Percentiles rank a stretch among this genome's conserved stretches.
phyloP scores from a whole-genome alignment of 805 yeast genomes.

The Schizosaccharomyces lindneri region DNA sequence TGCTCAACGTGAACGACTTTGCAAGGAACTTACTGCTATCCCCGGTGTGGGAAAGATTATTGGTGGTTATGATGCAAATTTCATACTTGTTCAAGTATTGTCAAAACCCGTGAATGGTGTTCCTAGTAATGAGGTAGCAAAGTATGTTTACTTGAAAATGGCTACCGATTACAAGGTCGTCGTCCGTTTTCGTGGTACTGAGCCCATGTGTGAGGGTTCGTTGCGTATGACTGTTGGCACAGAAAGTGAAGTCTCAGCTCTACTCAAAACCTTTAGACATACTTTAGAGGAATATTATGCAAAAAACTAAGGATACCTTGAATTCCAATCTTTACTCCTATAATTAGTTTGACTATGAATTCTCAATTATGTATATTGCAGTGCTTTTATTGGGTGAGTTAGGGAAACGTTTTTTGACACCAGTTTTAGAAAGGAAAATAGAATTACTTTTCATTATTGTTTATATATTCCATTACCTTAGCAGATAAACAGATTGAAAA shows the following conservation, averaged over 20 bases:
- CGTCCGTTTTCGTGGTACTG: slow-evolving; percentile 74
- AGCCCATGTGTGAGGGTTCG: slow-evolving; percentile 71
- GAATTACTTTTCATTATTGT: too few species aligned
- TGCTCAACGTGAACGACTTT: slow-evolving; percentile 29
- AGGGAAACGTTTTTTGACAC: too few species aligned
- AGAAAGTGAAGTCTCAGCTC: slow-evolving; percentile 34
- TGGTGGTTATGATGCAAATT: slow-evolving; percentile 77
- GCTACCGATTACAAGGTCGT: slow-evolving; percentile 60
- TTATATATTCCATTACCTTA: too few species aligned
- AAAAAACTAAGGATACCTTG: background rate
- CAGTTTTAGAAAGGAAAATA: too few species aligned
- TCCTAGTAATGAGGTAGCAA: slow-evolving; percentile 48
- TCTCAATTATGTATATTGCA: too few species aligned
- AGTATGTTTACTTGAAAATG: slow-evolving; percentile 34
- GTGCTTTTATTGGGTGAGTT: too few species aligned
- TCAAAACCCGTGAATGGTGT: slow-evolving; percentile 24
- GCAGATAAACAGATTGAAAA: too few species aligned
- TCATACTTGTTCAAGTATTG: slow-evolving; percentile 48
- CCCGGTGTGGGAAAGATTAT: slow-evolving; percentile 45
- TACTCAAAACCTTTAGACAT: slow-evolving; percentile 27
- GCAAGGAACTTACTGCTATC: slow-evolving; percentile 28
- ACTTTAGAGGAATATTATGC: background rate
- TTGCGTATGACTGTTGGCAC: slow-evolving; percentile 78
- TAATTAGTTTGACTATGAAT: background rate
- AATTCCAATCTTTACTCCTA: background rate